A percentile compares a stretch with the other conserved stretches of the same genome.
These are phyloP conservation scores for Papiliotrema nemorosa DNA, from an alignment of 1,284 basidiomycete genomes.

Conservation along the genomic window DNA sequence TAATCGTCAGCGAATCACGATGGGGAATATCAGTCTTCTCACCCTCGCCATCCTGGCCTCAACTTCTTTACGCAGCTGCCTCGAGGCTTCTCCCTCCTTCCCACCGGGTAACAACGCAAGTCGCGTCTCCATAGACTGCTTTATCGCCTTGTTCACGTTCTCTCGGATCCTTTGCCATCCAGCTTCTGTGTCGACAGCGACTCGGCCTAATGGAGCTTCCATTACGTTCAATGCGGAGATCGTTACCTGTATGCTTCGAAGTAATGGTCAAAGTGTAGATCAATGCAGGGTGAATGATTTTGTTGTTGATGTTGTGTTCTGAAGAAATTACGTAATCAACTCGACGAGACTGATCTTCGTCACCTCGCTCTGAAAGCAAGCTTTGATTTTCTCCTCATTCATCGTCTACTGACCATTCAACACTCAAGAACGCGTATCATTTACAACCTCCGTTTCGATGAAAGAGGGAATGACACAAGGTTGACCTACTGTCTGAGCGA, in stretches of 20 bases:
- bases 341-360: neutral
- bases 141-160: conserved; percentile 28
- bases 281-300: neutral
- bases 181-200: conserved; percentile 39
- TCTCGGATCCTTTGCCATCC: conserved; percentile 43
- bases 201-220: conserved; percentile 12
- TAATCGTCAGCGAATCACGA: conserved; percentile 5
- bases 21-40: conserved; percentile 2
- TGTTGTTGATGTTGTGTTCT: neutral
- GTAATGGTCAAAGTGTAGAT: too few relatives aligned
- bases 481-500: too few relatives aligned
- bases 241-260: neutral
- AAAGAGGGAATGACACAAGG: too few relatives aligned
- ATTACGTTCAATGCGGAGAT: neutral
- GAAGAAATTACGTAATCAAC: neutral
- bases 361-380: too few relatives aligned
- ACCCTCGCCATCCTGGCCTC: conserved; percentile 37
- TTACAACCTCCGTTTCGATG: too few relatives aligned
- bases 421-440: too few relatives aligned
- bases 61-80: conserved; percentile 32
- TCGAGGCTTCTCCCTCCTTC: conserved; percentile 27
- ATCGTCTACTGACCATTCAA: too few relatives aligned
- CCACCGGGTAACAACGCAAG: conserved; percentile 38
- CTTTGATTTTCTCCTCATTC: too few relatives aligned
- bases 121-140: conserved; percentile 28